Percentiles rank a stretch among this genome's conserved stretches.
phyloP scores from a whole-genome alignment of 352 stramenopile genomes.

The Elongisporangium undulatum region DNA sequence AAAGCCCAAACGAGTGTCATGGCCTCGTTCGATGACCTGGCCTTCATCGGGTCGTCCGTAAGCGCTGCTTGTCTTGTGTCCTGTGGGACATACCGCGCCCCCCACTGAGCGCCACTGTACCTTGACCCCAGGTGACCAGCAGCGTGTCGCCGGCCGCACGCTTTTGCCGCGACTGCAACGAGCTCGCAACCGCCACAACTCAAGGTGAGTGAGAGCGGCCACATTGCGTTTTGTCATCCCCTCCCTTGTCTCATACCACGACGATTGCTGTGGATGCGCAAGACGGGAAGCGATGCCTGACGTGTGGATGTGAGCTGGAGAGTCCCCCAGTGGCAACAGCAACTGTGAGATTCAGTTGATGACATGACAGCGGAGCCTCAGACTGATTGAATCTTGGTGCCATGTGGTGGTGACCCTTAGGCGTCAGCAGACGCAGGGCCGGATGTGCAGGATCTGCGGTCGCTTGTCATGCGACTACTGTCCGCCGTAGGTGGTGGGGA shows the following conservation, averaged over 20 bases:
- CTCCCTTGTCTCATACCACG: background rate
- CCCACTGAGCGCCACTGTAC: background rate
- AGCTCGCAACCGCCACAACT: constrained; percentile 43
- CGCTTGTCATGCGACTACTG: constrained; percentile 40
- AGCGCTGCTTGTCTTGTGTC: background rate
- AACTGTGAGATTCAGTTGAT: background rate
- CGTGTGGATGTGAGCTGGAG: constrained; percentile 59
- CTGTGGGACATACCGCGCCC: background rate
- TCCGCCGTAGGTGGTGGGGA: constrained; percentile 21
- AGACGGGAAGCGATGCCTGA: constrained; percentile 64
- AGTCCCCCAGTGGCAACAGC: constrained; percentile 5
- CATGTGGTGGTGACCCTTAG: background rate
- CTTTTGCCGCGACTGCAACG: constrained; percentile 66
- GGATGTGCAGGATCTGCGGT: constrained; percentile 33
- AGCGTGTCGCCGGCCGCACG: constrained; percentile 10
- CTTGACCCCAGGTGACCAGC: background rate
- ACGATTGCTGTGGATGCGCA: background rate
- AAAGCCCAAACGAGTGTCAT: constrained; percentile 19
- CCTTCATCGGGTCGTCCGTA: constrained; percentile 29
- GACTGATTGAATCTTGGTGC: background rate
- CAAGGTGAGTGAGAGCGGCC: constrained; percentile 21
- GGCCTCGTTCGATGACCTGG: constrained; percentile 72
- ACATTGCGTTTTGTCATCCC: background rate
- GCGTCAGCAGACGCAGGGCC: background rate
- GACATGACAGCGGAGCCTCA: background rate